Conservation (phyloP, 1,284 basidiomycete species). For the Ganoderma leucocontextum region DNA sequence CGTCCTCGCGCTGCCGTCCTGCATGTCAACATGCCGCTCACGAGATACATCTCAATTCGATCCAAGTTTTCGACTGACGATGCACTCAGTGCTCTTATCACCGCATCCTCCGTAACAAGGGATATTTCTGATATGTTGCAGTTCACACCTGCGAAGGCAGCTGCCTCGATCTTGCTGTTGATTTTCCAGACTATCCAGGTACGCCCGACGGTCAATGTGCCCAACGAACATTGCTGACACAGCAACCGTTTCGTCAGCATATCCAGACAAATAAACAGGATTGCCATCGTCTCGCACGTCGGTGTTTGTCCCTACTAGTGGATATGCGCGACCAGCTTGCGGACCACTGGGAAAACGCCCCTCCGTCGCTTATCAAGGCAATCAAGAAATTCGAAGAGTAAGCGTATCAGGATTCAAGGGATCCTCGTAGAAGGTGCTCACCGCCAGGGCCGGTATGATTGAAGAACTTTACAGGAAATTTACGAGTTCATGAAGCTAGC, state of each 20-base stretch:
- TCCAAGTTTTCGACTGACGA: constrained; percentile 15
- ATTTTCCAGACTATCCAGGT: constrained; percentile 59
- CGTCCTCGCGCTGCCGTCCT: neutral
- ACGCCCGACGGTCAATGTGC: constrained; percentile 21
- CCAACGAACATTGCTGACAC: neutral
- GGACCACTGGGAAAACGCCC: constrained; percentile 54
- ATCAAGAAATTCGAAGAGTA: constrained; percentile 54
- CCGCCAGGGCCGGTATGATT: neutral
- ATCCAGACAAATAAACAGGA: constrained; percentile 48
- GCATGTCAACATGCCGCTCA: constrained; percentile 5
- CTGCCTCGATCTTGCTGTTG: constrained; percentile 50
- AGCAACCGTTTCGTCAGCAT: constrained; percentile 23
- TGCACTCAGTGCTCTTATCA: constrained; percentile 31
- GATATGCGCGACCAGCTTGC: constrained; percentile 57
- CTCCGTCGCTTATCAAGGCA: constrained; percentile 51
- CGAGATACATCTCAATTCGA: constrained; percentile 17
- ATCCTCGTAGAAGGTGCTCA: neutral
- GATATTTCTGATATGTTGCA: constrained; percentile 41
- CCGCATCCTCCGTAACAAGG: constrained; percentile 32
- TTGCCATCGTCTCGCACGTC: constrained; percentile 53
- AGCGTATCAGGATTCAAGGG: constrained; percentile 17
- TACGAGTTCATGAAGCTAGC: constrained; percentile 50
- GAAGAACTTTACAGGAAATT: constrained; percentile 49
- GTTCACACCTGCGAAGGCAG: constrained; percentile 54
- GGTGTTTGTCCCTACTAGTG: constrained; percentile 53